phyloP scores from a whole-genome alignment of 805 yeast species.

The Metschnikowia continentalis region DNA sequence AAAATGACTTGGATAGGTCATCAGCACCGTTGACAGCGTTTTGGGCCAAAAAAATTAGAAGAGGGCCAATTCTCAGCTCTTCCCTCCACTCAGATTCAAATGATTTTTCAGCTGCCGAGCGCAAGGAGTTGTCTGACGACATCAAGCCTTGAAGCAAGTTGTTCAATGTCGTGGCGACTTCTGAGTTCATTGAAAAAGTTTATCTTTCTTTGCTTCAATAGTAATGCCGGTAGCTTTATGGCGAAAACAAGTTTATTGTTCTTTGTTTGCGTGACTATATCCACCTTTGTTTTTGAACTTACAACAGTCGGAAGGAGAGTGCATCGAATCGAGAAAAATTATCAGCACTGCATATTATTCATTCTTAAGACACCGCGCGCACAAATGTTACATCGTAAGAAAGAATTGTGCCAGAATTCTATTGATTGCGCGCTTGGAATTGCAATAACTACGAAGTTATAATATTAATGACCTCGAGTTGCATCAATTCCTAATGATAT shows the following conservation, averaged over 20 bases:
- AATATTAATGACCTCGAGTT: too few species aligned
- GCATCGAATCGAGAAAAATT: conserved; percentile 5
- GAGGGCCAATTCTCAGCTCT: conserved; percentile 59
- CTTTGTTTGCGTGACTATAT: not conserved
- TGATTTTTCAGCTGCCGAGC: conserved; percentile 73
- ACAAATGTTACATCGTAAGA: not conserved
- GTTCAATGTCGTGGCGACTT: conserved; percentile 11
- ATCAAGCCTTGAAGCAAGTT: conserved; percentile 48
- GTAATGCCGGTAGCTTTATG: not conserved
- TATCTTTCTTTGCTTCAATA: not conserved
- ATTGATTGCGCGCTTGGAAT: not conserved
- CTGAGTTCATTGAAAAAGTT: conserved; percentile 4
- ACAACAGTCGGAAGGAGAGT: conserved; percentile 1
- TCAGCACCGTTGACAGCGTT: conserved; percentile 64
- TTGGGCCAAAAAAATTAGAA: conserved; percentile 76
- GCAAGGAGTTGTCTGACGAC: conserved; percentile 69
- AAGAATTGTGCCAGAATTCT: not conserved
- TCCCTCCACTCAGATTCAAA: conserved; percentile 76
- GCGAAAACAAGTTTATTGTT: not conserved
- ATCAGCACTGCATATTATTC: not conserved
- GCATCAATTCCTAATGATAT: too few species aligned
- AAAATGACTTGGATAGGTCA: conserved; percentile 53
- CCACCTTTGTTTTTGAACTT: not conserved
- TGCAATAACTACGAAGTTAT: not conserved
- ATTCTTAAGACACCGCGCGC: not conserved